Percentiles rank a stretch among this genome's conserved stretches.
Evolutionary conservation across 2,329 filamentous ascomycete genomes (phyloP).

Genomic region (Magnaporthales sp.): DNA sequence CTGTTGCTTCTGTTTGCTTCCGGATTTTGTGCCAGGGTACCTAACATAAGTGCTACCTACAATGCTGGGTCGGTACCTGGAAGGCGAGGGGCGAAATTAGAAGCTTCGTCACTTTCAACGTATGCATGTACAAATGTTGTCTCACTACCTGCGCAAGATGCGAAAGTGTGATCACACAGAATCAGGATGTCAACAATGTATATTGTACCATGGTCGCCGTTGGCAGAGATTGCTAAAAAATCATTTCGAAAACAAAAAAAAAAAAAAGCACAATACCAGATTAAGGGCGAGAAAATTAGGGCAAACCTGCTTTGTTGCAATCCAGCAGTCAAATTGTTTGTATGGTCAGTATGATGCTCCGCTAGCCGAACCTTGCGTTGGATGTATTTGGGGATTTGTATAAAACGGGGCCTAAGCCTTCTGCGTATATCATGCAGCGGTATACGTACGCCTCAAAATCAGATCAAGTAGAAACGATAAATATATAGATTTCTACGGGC

Average conservation of each 20-base stretch:
- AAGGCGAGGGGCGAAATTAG: background rate
- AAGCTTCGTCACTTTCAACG: background rate
- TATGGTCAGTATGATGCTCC: background rate
- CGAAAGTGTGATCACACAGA: background rate
- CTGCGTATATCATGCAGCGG: no score
- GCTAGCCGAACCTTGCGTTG: background rate
- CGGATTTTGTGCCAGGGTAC: background rate
- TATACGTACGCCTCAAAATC: background rate
- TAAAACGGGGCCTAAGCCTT: no score
- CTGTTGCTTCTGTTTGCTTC: background rate
- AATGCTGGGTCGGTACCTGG: background rate
- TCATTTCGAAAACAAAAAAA: no score
- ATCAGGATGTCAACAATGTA: background rate
- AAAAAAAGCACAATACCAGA: no score
- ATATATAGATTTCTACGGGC: background rate
- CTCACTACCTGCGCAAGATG: background rate
- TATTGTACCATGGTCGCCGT: no score
- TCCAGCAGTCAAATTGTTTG: background rate
- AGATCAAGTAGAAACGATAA: background rate
- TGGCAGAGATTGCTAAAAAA: no score
- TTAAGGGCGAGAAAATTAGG: no score
- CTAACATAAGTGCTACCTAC: background rate
- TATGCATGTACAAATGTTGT: background rate
- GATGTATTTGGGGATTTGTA: background rate
- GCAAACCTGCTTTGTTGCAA: background rate